Evolutionary conservation across 805 yeast genomes (phyloP), one percentile per base, ranked within the genome.

Genomic region (Tetrapisispora phaffii): DNA sequence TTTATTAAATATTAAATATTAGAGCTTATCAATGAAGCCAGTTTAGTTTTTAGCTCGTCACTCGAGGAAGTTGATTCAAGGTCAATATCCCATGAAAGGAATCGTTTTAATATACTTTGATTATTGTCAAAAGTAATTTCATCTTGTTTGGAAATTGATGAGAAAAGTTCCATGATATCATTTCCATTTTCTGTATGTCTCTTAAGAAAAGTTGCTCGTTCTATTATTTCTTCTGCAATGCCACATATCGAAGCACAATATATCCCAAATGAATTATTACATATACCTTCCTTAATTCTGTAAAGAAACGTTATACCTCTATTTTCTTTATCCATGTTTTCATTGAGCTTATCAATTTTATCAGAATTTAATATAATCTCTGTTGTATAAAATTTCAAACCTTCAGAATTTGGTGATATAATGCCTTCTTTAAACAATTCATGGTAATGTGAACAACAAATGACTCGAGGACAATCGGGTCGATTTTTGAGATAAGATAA

Each of bases 391-490:
- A 64, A 67, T n/a, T 50, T 52, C 2, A 67, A 51, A 1, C 57
- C 58, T 0, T 49, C 42, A 10, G 50, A 40, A 0, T 44, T n/a
- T 9, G 45, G 44, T 0, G 58, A 34, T 4, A 68, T 35, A 0
- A 63, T 36, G 1, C 58, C 52, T 0, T 54, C 47, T 13, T 56
- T 51, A 36, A 72, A 69, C 6, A 72, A 48, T 42, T 69, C 75
- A 51, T 66, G 70, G 47, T 68, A 70, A 57, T 74, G 76, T 0
- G 76, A 72, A 7, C 72, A 66, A 1, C 68, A 55, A 1, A 73
- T 36, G 0, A 62, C 54, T 41, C 66, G 51, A 0, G 68, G 59
- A 22, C 62, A 52, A 2, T n/a, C 29, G 3, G 19, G n/a, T 6
- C 35, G 29, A 13, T 22, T 29, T 6, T 50, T 43, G 1, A 70